Percentiles rank a stretch among this genome's conserved stretches.
Conservation (phyloP, 352 stramenopile species). For the Globisporangium nodosum region DNA sequence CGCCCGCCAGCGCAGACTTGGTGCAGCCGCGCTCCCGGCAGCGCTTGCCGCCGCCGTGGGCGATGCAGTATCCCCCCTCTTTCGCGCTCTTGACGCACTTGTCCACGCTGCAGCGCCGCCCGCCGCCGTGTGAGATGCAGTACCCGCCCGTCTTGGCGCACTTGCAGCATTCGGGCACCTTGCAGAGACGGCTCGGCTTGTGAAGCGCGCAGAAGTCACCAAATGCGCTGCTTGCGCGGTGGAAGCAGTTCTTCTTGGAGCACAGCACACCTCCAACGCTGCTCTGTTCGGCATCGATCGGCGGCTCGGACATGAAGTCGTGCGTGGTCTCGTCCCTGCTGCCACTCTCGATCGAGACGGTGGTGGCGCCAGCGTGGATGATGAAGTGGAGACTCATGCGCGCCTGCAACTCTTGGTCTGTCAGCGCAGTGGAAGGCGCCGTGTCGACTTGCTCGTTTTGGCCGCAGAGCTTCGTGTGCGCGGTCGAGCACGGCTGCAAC, state of each 20-base stretch:
- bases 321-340: too few species aligned
- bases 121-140: conserved; percentile 68
- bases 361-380: conserved; percentile 21
- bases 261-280: conserved; percentile 22
- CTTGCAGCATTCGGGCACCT: conserved; percentile 55
- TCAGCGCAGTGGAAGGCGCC: not conserved
- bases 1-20: conserved; percentile 62
- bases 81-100: conserved; percentile 71
- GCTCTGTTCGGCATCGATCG: not conserved
- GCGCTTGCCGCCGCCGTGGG: conserved; percentile 75
- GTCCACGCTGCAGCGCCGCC: conserved; percentile 37
- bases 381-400: conserved; percentile 68
- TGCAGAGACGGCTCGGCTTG: conserved; percentile 65
- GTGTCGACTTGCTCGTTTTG: not conserved
- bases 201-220: conserved; percentile 58
- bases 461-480: not conserved
- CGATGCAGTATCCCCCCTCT: conserved; percentile 71
- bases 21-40: conserved; percentile 52
- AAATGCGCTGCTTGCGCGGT: conserved; percentile 33
- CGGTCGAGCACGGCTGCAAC: too few species aligned
- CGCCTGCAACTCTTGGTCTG: not conserved
- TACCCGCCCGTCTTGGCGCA: conserved; percentile 73
- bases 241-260: conserved; percentile 66
- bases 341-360: not conserved
- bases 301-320: too few species aligned